phyloP scores from a whole-genome alignment of 2,329 filamentous ascomycete species.

The Venturiaceae sp. region DNA sequence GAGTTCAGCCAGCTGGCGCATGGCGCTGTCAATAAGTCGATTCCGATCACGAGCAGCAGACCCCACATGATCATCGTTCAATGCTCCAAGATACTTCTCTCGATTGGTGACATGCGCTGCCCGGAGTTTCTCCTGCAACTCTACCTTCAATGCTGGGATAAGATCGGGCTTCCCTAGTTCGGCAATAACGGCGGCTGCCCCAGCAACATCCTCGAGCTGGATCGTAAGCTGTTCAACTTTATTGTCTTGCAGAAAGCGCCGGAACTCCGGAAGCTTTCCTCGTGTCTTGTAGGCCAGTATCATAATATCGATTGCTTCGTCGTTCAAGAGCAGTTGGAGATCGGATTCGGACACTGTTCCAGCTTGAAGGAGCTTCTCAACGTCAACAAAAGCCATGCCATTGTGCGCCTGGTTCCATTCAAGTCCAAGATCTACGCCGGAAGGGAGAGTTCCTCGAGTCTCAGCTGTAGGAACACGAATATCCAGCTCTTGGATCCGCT shows the following conservation, averaged over 20 bases:
- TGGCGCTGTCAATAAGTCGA: slow-evolving; percentile 18
- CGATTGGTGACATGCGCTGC: slow-evolving; percentile 21
- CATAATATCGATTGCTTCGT: slow-evolving; percentile 20
- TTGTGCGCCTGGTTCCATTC: slow-evolving; percentile 16
- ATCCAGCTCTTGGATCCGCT: slow-evolving; percentile 11
- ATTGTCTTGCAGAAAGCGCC: slow-evolving; percentile 17
- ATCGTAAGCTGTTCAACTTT: slow-evolving; percentile 19
- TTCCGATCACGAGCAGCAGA: slow-evolving; percentile 16
- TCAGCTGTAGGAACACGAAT: slow-evolving; percentile 14
- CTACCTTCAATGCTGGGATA: slow-evolving; percentile 10
- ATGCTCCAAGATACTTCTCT: slow-evolving; percentile 14
- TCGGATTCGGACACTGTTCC: slow-evolving; percentile 14
- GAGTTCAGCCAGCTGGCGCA: slow-evolving; percentile 17
- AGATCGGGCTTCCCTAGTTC: slow-evolving; percentile 12
- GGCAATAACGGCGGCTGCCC: slow-evolving; percentile 18
- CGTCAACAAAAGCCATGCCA: slow-evolving; percentile 13
- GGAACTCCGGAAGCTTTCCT: slow-evolving; percentile 15
- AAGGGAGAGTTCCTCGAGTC: slow-evolving; percentile 10
- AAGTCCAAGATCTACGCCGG: slow-evolving; percentile 14
- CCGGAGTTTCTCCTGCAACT: slow-evolving; percentile 17
- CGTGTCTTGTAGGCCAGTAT: slow-evolving; percentile 22
- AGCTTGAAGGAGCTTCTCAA: slow-evolving; percentile 15
- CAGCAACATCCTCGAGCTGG: slow-evolving; percentile 20
- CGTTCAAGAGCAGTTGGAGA: slow-evolving; percentile 15
- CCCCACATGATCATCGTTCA: slow-evolving; percentile 11